These are phyloP conservation scores for Circinella umbellata DNA, from an alignment of 371 early-diverging fungal genomes.

Conservation along the genomic window DNA sequence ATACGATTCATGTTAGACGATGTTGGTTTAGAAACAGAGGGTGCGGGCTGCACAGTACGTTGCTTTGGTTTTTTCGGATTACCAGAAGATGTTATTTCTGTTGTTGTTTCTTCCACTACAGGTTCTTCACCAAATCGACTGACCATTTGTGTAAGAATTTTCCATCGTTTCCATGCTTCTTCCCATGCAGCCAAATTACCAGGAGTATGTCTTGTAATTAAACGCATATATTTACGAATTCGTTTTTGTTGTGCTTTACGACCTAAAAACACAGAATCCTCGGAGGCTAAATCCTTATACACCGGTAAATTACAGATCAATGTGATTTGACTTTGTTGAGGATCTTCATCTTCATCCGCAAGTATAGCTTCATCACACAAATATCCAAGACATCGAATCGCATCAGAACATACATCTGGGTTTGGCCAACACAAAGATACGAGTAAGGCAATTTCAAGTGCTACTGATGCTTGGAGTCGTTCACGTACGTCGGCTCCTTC, in stretches of 20 bases:
- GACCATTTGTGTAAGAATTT: slow-evolving; percentile 53
- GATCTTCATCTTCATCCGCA: slow-evolving; percentile 61
- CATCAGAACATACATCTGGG: slow-evolving; percentile 68
- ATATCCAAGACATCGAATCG: slow-evolving; percentile 60
- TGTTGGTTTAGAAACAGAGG: slow-evolving; percentile 11
- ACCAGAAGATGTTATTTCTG: not conserved
- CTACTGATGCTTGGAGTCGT: slow-evolving; percentile 69
- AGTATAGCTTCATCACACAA: slow-evolving; percentile 65
- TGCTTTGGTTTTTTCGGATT: slow-evolving; percentile 7
- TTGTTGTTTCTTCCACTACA: slow-evolving; percentile 21
- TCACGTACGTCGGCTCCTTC: slow-evolving; percentile 67
- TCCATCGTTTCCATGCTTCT: slow-evolving; percentile 82
- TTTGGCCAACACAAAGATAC: slow-evolving; percentile 76
- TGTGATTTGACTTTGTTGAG: slow-evolving; percentile 55
- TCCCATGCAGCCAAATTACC: slow-evolving; percentile 88
- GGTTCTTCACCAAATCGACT: slow-evolving; percentile 45
- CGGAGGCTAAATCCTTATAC: slow-evolving; percentile 69
- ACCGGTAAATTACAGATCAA: slow-evolving; percentile 69
- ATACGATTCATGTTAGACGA: slow-evolving; percentile 16
- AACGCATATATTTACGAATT: slow-evolving; percentile 71
- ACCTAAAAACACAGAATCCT: slow-evolving; percentile 62
- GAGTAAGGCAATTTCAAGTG: slow-evolving; percentile 77
- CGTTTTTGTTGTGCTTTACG: slow-evolving; percentile 81
- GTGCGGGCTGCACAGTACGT: not conserved
- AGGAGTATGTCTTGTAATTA: slow-evolving; percentile 68